Percentiles rank a stretch among this genome's conserved stretches.
phyloP scores from a whole-genome alignment of 345 rosid species.

The Eucalyptus decipiens region DNA sequence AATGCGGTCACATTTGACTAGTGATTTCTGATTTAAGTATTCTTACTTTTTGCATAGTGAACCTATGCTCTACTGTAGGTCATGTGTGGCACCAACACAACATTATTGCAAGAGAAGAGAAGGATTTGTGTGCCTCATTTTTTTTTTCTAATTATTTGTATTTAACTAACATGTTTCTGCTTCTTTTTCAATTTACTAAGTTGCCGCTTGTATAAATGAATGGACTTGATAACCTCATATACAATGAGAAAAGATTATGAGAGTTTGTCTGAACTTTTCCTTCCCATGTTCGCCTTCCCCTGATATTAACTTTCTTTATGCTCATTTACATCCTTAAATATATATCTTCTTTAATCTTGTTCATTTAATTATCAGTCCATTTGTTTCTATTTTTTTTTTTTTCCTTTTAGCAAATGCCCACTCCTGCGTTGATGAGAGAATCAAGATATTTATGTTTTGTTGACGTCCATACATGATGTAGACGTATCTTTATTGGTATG shows the following conservation, averaged over 20 bases:
- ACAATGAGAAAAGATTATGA: neutral
- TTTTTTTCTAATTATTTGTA: neutral
- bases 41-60: neutral
- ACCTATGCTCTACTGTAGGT: neutral
- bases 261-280: neutral
- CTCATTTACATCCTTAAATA: neutral
- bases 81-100: neutral
- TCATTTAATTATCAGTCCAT: neutral
- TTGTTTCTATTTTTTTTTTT: neutral
- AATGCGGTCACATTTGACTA: neutral
- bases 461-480: rapidly evolving
- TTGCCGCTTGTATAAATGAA: no score
- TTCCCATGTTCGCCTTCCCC: neutral
- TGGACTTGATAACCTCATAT: no score
- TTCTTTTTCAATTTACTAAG: no score
- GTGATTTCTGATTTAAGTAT: neutral
- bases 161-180: neutral
- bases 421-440: rapidly evolving
- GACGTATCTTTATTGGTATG: neutral
- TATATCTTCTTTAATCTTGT: neutral
- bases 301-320: neutral
- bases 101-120: neutral
- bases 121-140: neutral
- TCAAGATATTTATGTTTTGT: neutral
- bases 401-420: neutral